phyloP scores from a whole-genome alignment of 129 eudicot species.

The Arctium lappa region DNA sequence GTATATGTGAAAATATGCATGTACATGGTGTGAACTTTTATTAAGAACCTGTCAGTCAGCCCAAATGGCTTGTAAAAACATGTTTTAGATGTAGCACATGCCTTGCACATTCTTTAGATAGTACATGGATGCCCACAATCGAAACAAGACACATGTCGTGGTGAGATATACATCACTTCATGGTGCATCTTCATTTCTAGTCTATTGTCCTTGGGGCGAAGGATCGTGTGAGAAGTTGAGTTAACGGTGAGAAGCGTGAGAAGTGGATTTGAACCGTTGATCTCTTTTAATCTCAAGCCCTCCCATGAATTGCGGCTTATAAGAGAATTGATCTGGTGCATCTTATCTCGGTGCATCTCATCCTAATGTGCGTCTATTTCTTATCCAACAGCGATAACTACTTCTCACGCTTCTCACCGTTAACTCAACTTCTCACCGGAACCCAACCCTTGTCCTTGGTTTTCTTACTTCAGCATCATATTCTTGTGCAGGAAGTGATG shows the following conservation, averaged over 20 bases:
- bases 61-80: not conserved
- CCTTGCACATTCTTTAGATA: not conserved
- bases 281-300: too few relatives aligned
- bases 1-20: not conserved
- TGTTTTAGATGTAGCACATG: not conserved
- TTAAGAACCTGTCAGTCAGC: not conserved
- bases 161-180: not conserved
- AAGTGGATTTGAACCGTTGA: too few relatives aligned
- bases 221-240: too few relatives aligned
- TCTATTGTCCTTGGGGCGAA: not conserved
- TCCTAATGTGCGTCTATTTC: too few relatives aligned
- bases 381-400: too few relatives aligned
- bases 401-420: too few relatives aligned
- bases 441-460: not conserved
- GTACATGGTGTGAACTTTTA: not conserved
- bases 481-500: slow-evolving; percentile 62
- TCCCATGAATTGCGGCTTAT: too few relatives aligned
- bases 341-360: too few relatives aligned
- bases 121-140: not conserved
- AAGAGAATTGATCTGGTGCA: too few relatives aligned
- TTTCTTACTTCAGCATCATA: not conserved
- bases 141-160: not conserved
- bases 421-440: too few relatives aligned
- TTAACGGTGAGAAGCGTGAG: too few relatives aligned
- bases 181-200: not conserved